Conservation (phyloP, 805 yeast genomes). For the Debaryomyces maramus region DNA sequence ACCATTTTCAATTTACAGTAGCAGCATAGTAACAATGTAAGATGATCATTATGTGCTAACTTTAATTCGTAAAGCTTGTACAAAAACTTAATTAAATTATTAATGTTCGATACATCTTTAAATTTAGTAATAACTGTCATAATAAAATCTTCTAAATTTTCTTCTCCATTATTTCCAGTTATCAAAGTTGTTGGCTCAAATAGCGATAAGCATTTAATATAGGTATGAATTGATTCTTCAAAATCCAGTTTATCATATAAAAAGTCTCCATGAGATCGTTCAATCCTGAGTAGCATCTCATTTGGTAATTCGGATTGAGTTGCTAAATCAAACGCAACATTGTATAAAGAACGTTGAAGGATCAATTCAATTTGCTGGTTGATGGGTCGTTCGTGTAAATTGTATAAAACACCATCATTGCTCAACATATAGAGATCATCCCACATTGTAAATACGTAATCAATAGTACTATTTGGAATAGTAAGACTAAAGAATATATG, state of each 20-base stretch:
- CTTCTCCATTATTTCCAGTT: constrained; percentile 14
- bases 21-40: constrained; percentile 75
- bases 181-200: constrained; percentile 9
- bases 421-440: constrained; percentile 61
- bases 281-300: constrained; percentile 28
- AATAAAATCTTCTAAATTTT: constrained; percentile 39
- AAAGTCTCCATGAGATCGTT: constrained; percentile 63
- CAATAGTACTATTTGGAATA: constrained; percentile 59
- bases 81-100: constrained; percentile 61
- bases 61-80: constrained; percentile 56
- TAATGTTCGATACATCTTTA: constrained; percentile 72
- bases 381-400: constrained; percentile 63
- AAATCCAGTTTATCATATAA: constrained; percentile 65
- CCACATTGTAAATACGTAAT: constrained; percentile 58
- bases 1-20: constrained; percentile 72
- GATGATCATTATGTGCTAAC: constrained; percentile 72
- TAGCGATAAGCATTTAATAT: constrained; percentile 46
- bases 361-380: constrained; percentile 69
- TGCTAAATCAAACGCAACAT: constrained; percentile 73
- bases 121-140: constrained; percentile 79
- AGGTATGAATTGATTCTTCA: constrained; percentile 73
- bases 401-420: constrained; percentile 73
- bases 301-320: constrained; percentile 29
- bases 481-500: constrained; percentile 68
- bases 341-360: constrained; percentile 66